Evolutionary conservation across 495 filamentous ascomycete genomes (phyloP), one percentile per base, ranked within the genome.

Genomic region (Tetracladium marchalianum): DNA sequence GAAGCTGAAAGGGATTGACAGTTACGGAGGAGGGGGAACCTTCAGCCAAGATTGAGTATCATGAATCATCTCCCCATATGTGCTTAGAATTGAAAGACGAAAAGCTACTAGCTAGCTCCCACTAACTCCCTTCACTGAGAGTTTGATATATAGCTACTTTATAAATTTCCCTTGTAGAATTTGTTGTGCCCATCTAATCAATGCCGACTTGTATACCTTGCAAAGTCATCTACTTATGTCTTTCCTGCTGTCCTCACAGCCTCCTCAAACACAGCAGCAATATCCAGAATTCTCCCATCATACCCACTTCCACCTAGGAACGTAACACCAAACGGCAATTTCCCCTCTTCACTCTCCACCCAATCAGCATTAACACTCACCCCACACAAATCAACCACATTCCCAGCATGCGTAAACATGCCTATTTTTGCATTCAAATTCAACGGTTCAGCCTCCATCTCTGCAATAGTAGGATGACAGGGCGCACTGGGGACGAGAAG

Each of bases 311-410:
- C 73, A 4, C 71, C 73, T 10, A 83, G 57, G 35, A 84, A 67
- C 4, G 79, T 83, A 11, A 83, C 72, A 10, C 77, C 76, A 60
- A 83, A 84, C 7, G 80, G 79, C 50, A 83, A 56, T 33, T 49
- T 51, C 36, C 50, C 55, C 18, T 47, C 62, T 40, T 54, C 56
- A 15, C 36, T 39, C 38, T 54, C 57, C 18, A 53, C 59, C 51
- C 55, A 59, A 0, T 73, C 72, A 1, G 77, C 77, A 27, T 76
- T 75, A 17, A 83, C 67, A 32, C 73, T 72, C 16, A 78, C 61
- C 5, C 67, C 80, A 57, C 76, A 82, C 44, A 82, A 57, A 62
- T 84, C 80, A 10, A 83, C 60, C 39, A 83, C 78, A 51, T 84
- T 83, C 4, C 67, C 80, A 41, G 68, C 77, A 57, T 84, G 78